A percentile compares a stretch with the other conserved stretches of the same genome.
Evolutionary conservation across 2,329 filamentous ascomycete genomes (phyloP).

Genomic region (Xylariales sp.): DNA sequence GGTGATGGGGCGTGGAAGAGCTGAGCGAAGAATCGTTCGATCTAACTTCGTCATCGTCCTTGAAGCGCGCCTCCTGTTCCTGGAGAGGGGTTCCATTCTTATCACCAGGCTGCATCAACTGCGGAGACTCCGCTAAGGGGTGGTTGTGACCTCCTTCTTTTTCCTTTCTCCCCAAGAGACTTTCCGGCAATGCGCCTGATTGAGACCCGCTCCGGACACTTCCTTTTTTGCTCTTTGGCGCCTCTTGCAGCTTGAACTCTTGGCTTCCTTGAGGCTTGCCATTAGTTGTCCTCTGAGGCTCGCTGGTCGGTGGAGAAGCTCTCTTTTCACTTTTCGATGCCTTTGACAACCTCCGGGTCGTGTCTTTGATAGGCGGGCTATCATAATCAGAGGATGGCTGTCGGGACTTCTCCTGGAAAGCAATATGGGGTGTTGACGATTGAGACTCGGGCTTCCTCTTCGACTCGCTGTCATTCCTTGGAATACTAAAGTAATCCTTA

Average conservation of each 20-base stretch:
- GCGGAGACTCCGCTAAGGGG: constrained; percentile 24
- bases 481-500: constrained; percentile 55
- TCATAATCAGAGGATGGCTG: constrained; percentile 58
- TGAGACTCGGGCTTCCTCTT: constrained; percentile 47
- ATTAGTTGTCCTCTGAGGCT: constrained; percentile 31
- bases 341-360: constrained; percentile 44
- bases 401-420: constrained; percentile 80
- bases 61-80: constrained; percentile 54
- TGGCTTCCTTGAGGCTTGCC: constrained; percentile 38
- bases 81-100: constrained; percentile 41
- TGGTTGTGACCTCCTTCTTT: constrained; percentile 22
- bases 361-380: constrained; percentile 46
- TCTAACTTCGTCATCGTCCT: constrained; percentile 48
- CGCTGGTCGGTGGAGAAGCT: constrained; percentile 34
- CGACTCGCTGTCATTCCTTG: constrained; percentile 32
- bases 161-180: constrained; percentile 29
- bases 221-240: constrained; percentile 59
- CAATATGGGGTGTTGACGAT: constrained; percentile 77
- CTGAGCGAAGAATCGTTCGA: constrained; percentile 40
- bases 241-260: constrained; percentile 77
- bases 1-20: constrained; percentile 31
- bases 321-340: constrained; percentile 30
- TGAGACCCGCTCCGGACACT: constrained; percentile 41
- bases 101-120: constrained; percentile 28
- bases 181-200: constrained; percentile 34